Base-by-base conservation (phyloP, 305 asterid genomes). In the Ilex paraguariensis region DNA sequence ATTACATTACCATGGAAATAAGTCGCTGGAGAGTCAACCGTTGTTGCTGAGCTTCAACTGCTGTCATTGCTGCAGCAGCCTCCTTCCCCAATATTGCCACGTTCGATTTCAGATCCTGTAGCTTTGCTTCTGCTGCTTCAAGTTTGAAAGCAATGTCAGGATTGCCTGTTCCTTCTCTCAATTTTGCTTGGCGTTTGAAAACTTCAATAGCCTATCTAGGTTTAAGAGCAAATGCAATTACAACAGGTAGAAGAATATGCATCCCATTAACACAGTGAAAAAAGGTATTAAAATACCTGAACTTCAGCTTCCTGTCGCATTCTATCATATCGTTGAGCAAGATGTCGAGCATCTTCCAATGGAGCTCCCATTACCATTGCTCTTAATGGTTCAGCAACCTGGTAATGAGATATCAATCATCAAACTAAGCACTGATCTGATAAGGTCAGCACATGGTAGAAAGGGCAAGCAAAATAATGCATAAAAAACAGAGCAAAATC, bases 281-380 rank as follows among this genome's bases (percentile, higher is more conserved):
- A 15, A 64, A 33, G 17, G 32, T 64, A 44, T 58, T 60, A 70
- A 77, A 66, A 75, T 81, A 93, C 99, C 97, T 93, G 99, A 77
- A 95, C 91, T 80, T 93, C 99, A 17, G 96, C 92, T 71, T 93
- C 99, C 76, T 93, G 99, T 51, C 97, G 85, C 96, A 93, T 87
- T 81, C 95, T 83, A 75, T 90, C 98, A 78, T 93, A 93, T 67
- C 99, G 81, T 78, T 93, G 99, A 64, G 99, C 96, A 28, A 93
- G 95, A 84, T 90, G 99, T 49, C 99, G 95, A 78, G 99, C 99
- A 88, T 93, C 97, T 77, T 93, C 99, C 60, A 93, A 57, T 61
- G 97, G 99, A 77, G 99, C 97, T 66, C 99, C 99, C 95, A 90
- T 79, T 70, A 90, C 99, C 99, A 93, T 93, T 45, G 99, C 85